Conservation (phyloP, 257 asterid genomes). For the Petunia secreta region DNA sequence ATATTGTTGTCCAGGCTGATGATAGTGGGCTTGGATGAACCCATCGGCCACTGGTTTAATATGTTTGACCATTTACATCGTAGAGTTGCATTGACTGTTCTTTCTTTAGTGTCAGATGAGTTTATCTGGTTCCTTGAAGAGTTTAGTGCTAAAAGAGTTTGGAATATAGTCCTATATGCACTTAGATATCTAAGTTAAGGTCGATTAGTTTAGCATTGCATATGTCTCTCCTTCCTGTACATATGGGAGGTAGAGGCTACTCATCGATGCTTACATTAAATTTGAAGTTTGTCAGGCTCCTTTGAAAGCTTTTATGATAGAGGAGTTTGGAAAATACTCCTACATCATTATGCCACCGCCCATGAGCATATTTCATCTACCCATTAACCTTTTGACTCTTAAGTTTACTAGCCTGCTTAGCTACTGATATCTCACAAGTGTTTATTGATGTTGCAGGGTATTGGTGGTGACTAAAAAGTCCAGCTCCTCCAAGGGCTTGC, state of each 20-base stretch:
- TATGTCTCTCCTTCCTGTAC: slow-evolving; percentile 28
- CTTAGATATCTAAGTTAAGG: neutral
- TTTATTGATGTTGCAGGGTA: neutral
- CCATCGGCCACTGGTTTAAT: no score
- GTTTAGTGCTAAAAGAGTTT: neutral
- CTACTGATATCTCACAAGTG: neutral
- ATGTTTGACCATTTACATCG: neutral
- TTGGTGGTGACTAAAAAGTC: neutral
- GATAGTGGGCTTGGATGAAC: no score
- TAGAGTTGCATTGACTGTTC: neutral
- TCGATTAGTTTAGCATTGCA: slow-evolving; percentile 27
- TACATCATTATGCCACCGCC: neutral
- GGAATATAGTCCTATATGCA: neutral
- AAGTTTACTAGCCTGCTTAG: neutral
- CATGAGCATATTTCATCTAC: neutral
- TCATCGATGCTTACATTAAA: slow-evolving; percentile 38
- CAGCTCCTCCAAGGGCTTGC: neutral
- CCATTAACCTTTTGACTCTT: neutral
- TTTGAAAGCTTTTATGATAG: slow-evolving; percentile 38
- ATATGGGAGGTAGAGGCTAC: slow-evolving; percentile 35
- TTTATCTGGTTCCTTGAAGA: neutral
- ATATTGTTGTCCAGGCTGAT: no score
- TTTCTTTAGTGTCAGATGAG: no score
- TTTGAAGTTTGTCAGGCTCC: slow-evolving; percentile 53
- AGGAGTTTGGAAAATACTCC: slow-evolving; percentile 58